phyloP scores from a whole-genome alignment of 257 asterid genomes.

The Primulina tabacum region DNA sequence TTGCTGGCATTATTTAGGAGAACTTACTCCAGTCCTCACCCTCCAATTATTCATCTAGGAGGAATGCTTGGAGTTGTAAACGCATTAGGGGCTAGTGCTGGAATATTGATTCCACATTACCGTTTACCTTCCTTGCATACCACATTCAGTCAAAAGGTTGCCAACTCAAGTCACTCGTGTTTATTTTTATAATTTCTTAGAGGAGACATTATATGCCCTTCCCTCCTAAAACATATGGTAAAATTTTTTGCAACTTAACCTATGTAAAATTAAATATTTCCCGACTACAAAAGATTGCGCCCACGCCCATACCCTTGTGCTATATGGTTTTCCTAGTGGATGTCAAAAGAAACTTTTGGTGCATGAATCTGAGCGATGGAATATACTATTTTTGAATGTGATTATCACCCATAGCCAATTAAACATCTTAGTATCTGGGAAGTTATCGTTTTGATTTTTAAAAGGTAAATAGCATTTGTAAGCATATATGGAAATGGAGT shows the following conservation, averaged over 20 bases:
- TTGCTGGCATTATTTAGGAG: constrained; percentile 56
- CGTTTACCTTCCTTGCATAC: constrained; percentile 27
- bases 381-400: neutral
- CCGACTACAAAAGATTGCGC: constrained; percentile 1
- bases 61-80: constrained; percentile 87
- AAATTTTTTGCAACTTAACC: neutral
- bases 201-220: neutral
- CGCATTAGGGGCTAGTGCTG: constrained; percentile 85
- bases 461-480: constrained; percentile 4
- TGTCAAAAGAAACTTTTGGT: neutral
- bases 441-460: neutral
- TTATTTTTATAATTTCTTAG: neutral
- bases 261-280: neutral
- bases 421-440: neutral
- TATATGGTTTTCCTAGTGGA: constrained; percentile 10
- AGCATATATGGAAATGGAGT: constrained; percentile 15
- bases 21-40: constrained; percentile 60
- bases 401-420: neutral
- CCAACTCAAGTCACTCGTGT: constrained; percentile 12
- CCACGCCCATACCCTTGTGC: neutral
- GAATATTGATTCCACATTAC: constrained; percentile 39
- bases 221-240: neutral
- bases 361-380: neutral
- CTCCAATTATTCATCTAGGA: constrained; percentile 70
- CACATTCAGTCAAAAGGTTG: constrained; percentile 54